Base-by-base conservation (phyloP, 2,329 filamentous ascomycete species). In the Verticillium albo-atrum region DNA sequence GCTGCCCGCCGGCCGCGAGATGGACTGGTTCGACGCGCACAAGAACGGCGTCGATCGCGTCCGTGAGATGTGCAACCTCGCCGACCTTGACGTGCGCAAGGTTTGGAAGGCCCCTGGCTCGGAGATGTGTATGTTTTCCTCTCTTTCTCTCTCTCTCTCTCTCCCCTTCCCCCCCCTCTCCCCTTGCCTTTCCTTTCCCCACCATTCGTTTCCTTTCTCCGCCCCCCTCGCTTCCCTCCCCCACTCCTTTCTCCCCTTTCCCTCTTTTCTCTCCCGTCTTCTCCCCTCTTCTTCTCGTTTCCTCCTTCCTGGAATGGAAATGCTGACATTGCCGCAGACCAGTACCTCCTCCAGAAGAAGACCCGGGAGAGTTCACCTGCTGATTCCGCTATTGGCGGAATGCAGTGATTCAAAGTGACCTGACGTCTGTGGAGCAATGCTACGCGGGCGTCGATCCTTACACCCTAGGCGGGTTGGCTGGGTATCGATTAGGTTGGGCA, bases 21-120 rank as follows among this genome's bases (percentile, higher is more conserved):
- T 77, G 17, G 75, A 77, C 61, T 77, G 75, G 75, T 77, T 77
- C 60, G 75, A 77, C 63, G 75, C 75, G 32, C 75, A 77, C 65
- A 77, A 77, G 64, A 76, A 77, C 54, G 66, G 68, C 54, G 71
- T 75, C 62, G 60, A 67, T 3, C 68, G 68, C 30, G 75, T 77
- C 14, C 67, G 67, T 26, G 66, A 71, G 59, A 77, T 77, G 75
- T 76, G 74, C 60, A 67, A 65, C 60, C 71, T 74, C 66, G 72
- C 74, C 47, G 73, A 72, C 54, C 65, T 77, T 63, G 70, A 68
- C 54, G 68, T 76, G 35, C 62, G 73, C 37, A 65, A 71, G 53
- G 67, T 71, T 34, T 77, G 73, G 73, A 68, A 73, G 61, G 69
- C 71, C 9, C 70, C 72, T 6, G 63, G 66, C 50, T 77, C 75